Percentiles rank a stretch among this genome's conserved stretches.
Evolutionary conservation across 192 early-diverging fungal genomes (phyloP).

Genomic region (Entomortierella lignicola): DNA sequence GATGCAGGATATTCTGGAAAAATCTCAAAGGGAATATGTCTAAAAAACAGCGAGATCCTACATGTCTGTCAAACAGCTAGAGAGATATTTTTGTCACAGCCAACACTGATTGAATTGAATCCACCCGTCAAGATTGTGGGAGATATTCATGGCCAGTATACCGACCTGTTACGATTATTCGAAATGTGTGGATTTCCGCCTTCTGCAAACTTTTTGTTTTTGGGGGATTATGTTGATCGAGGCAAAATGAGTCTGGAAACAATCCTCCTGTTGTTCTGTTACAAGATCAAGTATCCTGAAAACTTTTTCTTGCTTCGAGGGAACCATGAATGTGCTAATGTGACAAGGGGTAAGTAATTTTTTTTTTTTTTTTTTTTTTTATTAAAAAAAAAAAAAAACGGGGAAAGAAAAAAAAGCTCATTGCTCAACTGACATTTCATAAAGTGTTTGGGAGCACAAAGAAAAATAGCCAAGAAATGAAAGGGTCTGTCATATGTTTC

Average conservation of each 20-base stretch:
- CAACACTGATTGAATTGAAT: slow-evolving; percentile 79
- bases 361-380: no score
- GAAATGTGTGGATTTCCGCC: slow-evolving; percentile 96
- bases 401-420: not conserved
- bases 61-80: slow-evolving; percentile 86
- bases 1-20: slow-evolving; percentile 80
- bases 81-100: slow-evolving; percentile 91
- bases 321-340: slow-evolving; percentile 95
- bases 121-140: slow-evolving; percentile 86
- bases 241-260: slow-evolving; percentile 96
- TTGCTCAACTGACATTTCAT: no score
- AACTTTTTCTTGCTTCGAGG: slow-evolving; percentile 97
- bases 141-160: slow-evolving; percentile 96
- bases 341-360: slow-evolving; percentile 76
- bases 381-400: not conserved
- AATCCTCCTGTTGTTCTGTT: slow-evolving; percentile 91
- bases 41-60: slow-evolving; percentile 89
- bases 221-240: slow-evolving; percentile 98
- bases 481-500: no score
- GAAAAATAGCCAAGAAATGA: not conserved
- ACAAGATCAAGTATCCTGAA: slow-evolving; percentile 97
- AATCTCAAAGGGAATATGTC: slow-evolving; percentile 78
- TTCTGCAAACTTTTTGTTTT: slow-evolving; percentile 88
- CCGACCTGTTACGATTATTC: slow-evolving; percentile 91
- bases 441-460: not conserved